These are phyloP conservation scores for Daldinia childiae DNA, from an alignment of 495 filamentous ascomycete genomes.

Conservation along the genomic window DNA sequence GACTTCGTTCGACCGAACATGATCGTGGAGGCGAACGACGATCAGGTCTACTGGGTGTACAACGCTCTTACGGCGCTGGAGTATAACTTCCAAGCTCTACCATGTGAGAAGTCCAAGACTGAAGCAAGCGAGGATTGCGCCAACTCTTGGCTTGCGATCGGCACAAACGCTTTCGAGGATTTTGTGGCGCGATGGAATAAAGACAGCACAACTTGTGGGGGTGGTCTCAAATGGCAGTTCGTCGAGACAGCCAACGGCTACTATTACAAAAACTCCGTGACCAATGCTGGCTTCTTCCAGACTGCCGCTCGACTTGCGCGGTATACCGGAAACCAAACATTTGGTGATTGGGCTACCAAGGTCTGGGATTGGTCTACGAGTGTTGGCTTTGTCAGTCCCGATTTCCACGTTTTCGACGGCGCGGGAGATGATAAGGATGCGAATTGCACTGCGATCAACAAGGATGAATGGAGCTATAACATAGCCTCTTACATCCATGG, in stretches of 20 bases:
- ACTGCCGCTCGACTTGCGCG: conserved; percentile 76
- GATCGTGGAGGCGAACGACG: conserved; percentile 84
- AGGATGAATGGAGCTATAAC: conserved; percentile 80
- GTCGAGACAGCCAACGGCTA: conserved; percentile 80
- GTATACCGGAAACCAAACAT: conserved; percentile 80
- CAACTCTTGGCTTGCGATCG: conserved; percentile 77
- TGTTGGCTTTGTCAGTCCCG: conserved; percentile 68
- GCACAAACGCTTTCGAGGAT: conserved; percentile 78
- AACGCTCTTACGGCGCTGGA: conserved; percentile 83
- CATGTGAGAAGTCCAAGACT: conserved; percentile 47
- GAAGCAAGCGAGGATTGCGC: conserved; percentile 62
- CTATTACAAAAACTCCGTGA: conserved; percentile 80
- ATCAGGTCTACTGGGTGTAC: conserved; percentile 88
- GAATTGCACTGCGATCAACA: conserved; percentile 68
- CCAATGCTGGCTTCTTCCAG: conserved; percentile 83
- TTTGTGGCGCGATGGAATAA: conserved; percentile 73
- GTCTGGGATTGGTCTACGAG: conserved; percentile 74
- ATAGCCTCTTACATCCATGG: conserved; percentile 77
- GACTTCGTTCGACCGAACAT: conserved; percentile 84
- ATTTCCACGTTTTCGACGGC: conserved; percentile 75
- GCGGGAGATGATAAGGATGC: conserved; percentile 64
- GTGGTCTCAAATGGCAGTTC: conserved; percentile 88
- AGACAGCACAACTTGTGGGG: conserved; percentile 72
- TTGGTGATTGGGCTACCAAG: conserved; percentile 75
- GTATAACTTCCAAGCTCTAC: conserved; percentile 63